Percentiles rank a stretch among this genome's conserved stretches.
Conservation (phyloP, 2,329 filamentous ascomycete species). For the Albophoma yamanashiensis region DNA sequence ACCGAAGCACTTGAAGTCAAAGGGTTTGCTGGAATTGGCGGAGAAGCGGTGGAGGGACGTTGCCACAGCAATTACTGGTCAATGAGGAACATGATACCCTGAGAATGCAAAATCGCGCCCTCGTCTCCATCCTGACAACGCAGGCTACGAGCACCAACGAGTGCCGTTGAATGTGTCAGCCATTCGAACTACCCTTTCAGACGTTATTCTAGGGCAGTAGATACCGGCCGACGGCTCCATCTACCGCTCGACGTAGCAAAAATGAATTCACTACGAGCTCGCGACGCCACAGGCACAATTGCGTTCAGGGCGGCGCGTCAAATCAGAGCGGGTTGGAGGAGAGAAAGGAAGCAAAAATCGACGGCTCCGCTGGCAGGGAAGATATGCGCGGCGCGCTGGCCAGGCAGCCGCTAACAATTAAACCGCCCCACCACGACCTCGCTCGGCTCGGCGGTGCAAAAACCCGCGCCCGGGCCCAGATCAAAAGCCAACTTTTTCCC, state of each 20-base stretch:
- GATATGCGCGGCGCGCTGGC: not conserved
- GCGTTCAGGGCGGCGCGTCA: constrained; percentile 17
- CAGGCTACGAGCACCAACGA: not conserved
- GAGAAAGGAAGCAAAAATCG: constrained; percentile 18
- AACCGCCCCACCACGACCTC: not conserved
- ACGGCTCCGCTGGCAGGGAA: constrained; percentile 7
- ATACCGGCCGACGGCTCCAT: constrained; percentile 64
- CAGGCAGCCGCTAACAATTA: constrained; percentile 2
- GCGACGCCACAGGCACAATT: constrained; percentile 40
- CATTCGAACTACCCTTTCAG: constrained; percentile 80
- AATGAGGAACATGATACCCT: constrained; percentile 15
- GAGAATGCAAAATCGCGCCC: not conserved
- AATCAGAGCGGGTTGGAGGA: constrained; percentile 18
- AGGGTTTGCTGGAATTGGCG: constrained; percentile 34
- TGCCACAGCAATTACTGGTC: constrained; percentile 21
- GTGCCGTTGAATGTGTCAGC: constrained; percentile 49
- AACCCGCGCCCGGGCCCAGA: constrained; percentile 6
- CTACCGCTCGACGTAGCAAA: constrained; percentile 46
- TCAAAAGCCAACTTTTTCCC: constrained; percentile 7
- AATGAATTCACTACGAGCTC: constrained; percentile 29
- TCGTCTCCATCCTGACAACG: no score
- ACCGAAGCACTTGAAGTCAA: constrained; percentile 53
- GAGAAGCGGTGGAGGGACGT: constrained; percentile 24
- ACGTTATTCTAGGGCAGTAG: constrained; percentile 72
- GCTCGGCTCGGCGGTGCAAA: constrained; percentile 6